A percentile compares a stretch with the other conserved stretches of the same genome.
Evolutionary conservation across 331 rosid genomes (phyloP).

Genomic region (Pyracantha coccinea): DNA sequence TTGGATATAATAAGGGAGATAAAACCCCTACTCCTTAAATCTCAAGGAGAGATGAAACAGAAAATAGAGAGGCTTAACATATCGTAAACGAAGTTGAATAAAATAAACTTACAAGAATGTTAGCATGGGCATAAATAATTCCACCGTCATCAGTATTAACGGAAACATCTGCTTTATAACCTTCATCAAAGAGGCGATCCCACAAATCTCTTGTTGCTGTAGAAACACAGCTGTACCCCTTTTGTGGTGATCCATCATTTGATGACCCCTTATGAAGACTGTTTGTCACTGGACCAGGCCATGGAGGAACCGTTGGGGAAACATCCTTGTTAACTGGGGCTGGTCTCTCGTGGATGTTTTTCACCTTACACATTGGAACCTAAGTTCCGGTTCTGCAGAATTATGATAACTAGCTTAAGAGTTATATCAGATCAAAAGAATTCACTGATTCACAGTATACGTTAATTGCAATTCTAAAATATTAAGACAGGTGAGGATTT

Average conservation of each 20-base stretch:
- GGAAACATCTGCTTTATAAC: slow-evolving; percentile 71
- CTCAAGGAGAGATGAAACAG: neutral
- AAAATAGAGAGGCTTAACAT: neutral
- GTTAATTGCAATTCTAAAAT: neutral
- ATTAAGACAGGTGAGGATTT: neutral
- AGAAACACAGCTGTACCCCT: slow-evolving; percentile 32
- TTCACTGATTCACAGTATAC: neutral
- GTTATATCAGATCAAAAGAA: neutral
- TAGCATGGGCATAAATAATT: slow-evolving; percentile 65
- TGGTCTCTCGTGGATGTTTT: slow-evolving; percentile 6
- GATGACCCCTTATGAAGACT: slow-evolving; percentile 5
- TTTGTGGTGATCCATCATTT: slow-evolving; percentile 16
- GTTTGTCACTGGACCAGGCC: slow-evolving; percentile 29
- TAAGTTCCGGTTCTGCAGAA: slow-evolving; percentile 23
- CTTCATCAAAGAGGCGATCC: slow-evolving; percentile 65
- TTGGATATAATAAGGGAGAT: too few species aligned
- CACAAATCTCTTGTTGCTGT: slow-evolving; percentile 46
- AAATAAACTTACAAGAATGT: slow-evolving; percentile 63
- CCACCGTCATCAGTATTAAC: slow-evolving; percentile 58
- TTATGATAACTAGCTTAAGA: neutral
- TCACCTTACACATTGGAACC: slow-evolving; percentile 29
- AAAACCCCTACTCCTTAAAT: neutral
- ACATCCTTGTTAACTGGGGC: slow-evolving; percentile 16
- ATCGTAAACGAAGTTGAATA: neutral
- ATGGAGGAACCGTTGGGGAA: slow-evolving; percentile 33